Evolutionary conservation across 208 protist genomes (phyloP), one percentile per base, ranked within the genome.

Genomic region (Wallacemonas sp.): DNA sequence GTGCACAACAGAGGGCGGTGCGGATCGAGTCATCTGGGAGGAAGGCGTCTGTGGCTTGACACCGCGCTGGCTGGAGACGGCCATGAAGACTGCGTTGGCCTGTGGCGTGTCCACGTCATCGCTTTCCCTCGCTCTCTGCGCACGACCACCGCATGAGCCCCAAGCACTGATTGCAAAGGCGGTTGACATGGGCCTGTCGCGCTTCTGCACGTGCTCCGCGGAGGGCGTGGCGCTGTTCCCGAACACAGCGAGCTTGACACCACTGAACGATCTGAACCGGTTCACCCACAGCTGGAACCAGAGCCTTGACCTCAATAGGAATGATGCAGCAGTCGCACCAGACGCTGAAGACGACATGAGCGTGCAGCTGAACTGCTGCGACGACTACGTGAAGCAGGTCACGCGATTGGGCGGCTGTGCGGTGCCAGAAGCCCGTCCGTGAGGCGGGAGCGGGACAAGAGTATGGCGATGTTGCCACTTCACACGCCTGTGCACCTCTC

Each of bases 1-100:
- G 2, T 1, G 15, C 15, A 3, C 24, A 14, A 17, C 24, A 14
- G 28, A 22, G n/a, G 68, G 68, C 38, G 81, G 82, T 12, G 79
- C 69, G 27, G 41, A 61, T n/a, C 11, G 45, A 12, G 77, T 88
- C 1, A 74, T 96, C 33, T 84, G 72, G 67, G 87, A 96, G 51
- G 81, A 88, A 41, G 85, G 77, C 30, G 61, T 76, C 14, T 33
- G 12, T 0, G 87, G 86, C 0, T 63, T 91, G 3, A 84, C 78
- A 2, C 78, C 83, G 30, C 80, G 90, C 11, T 90, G 84, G 84
- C 62, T 96, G 30, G 87, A 96, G 70, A 94, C 88, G n/a, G 70
- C 67, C 1, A 31, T 77, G 30, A 94, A 94, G 61, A 93, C 85
- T 17, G 77, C 80, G n/a, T 33, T 80, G 8, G 73, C 90, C 2